Percentiles rank a stretch among this genome's conserved stretches.
Evolutionary conservation across 345 rosid genomes (phyloP).

Genomic region (Eutrema heterophyllum): DNA sequence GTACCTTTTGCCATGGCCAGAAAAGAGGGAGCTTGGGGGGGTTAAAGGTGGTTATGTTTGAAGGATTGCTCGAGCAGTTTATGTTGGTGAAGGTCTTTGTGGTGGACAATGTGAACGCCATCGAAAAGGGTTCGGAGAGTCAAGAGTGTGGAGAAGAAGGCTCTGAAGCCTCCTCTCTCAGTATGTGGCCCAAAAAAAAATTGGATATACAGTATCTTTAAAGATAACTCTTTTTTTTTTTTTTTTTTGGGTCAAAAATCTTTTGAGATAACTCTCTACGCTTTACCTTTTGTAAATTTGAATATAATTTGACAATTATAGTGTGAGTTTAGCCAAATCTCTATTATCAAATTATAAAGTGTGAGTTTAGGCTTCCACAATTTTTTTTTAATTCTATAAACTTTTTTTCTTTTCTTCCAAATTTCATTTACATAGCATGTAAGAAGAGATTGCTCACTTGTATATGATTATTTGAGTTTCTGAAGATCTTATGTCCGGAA

Average conservation of each 20-base stretch:
- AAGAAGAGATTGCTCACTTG: too few species aligned
- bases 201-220: neutral
- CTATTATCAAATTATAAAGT: too few species aligned
- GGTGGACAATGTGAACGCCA: constrained; percentile 46
- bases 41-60: constrained; percentile 40
- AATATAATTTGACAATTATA: neutral
- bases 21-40: constrained; percentile 61
- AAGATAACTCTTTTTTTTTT: neutral
- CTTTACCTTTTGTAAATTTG: neutral
- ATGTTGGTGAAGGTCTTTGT: constrained; percentile 28
- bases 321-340: too few species aligned
- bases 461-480: too few species aligned
- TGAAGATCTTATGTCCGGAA: too few species aligned
- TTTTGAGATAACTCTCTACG: neutral
- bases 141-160: neutral
- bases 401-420: too few species aligned
- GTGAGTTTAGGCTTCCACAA: too few species aligned
- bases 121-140: neutral
- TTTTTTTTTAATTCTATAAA: too few species aligned
- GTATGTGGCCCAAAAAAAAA: constrained; percentile 1
- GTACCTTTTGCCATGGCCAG: constrained; percentile 92
- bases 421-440: too few species aligned
- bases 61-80: constrained; percentile 37
- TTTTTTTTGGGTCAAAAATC: too few species aligned
- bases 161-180: neutral